These are phyloP conservation scores for Amanita pallidorosea DNA, from an alignment of 768 basidiomycete genomes.

Conservation along the genomic window DNA sequence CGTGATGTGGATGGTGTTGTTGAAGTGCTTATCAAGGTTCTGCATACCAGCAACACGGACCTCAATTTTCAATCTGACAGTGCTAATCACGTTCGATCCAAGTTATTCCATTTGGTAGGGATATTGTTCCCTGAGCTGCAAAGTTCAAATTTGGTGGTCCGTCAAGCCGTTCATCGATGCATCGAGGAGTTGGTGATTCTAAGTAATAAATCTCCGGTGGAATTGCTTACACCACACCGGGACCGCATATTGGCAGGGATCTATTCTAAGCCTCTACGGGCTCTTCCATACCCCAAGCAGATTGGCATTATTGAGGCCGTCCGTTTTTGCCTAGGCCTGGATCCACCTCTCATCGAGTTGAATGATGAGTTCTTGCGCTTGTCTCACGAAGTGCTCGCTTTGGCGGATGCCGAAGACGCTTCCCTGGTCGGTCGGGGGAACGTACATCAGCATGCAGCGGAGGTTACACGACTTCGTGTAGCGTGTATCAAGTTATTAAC, in stretches of 20 bases:
- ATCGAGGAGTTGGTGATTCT: constrained; percentile 70
- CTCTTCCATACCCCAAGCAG: constrained; percentile 88
- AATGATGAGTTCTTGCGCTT: constrained; percentile 89
- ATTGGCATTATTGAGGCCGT: constrained; percentile 98
- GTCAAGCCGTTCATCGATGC: constrained; percentile 74
- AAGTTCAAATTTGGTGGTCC: constrained; percentile 76
- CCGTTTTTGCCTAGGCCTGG: constrained; percentile 82
- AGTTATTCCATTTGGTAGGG: constrained; percentile 60
- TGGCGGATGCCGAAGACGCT: constrained; percentile 93
- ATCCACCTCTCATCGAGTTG: constrained; percentile 83
- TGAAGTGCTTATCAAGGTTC: constrained; percentile 60
- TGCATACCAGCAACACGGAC: constrained; percentile 48
- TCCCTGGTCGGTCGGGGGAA: constrained; percentile 66
- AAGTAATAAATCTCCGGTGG: constrained; percentile 58
- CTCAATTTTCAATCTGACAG: constrained; percentile 35
- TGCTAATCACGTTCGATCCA: constrained; percentile 33
- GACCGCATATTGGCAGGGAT: constrained; percentile 84
- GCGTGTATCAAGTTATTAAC: constrained; percentile 90
- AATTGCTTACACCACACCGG: constrained; percentile 76
- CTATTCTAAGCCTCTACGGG: constrained; percentile 93
- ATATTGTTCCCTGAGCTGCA: constrained; percentile 86
- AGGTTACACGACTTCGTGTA: constrained; percentile 83
- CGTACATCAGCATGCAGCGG: constrained; percentile 66
- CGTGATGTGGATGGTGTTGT: constrained; percentile 70
- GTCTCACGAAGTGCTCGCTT: constrained; percentile 84